phyloP scores from a whole-genome alignment of 1,284 basidiomycete genomes.

The Inonotus hispidus region DNA sequence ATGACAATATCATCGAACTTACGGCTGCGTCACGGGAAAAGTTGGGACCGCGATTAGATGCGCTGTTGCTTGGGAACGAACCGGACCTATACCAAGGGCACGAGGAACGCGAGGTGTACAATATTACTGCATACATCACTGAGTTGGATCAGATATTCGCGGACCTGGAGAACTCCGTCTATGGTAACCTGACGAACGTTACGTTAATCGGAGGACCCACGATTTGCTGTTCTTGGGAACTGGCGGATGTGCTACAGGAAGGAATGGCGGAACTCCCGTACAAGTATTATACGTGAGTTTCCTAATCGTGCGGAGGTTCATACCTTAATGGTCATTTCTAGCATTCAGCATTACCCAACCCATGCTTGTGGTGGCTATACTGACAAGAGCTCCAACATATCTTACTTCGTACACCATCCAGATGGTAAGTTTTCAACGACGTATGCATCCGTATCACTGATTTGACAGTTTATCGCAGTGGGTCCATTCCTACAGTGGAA shows the following conservation, averaged over 20 bases:
- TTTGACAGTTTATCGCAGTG: slow-evolving; percentile 15
- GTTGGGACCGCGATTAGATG: slow-evolving; percentile 39
- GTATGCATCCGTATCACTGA: not conserved
- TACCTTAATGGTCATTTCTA: slow-evolving; percentile 24
- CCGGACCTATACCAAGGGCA: slow-evolving; percentile 53
- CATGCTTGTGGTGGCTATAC: slow-evolving; percentile 21
- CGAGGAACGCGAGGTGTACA: slow-evolving; percentile 38
- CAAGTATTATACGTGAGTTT: slow-evolving; percentile 42
- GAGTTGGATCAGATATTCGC: slow-evolving; percentile 34
- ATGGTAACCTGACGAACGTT: slow-evolving; percentile 35
- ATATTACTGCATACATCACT: slow-evolving; percentile 36
- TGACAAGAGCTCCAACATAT: slow-evolving; percentile 21
- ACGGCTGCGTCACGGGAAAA: slow-evolving; percentile 28
- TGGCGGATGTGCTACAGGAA: slow-evolving; percentile 34
- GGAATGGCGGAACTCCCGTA: slow-evolving; percentile 32
- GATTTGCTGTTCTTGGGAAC: slow-evolving; percentile 44
- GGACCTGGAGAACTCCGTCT: slow-evolving; percentile 29
- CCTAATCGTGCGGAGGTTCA: not conserved
- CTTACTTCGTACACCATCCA: slow-evolving; percentile 29
- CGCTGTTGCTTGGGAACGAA: slow-evolving; percentile 49
- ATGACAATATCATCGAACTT: slow-evolving; percentile 26
- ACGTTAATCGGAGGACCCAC: slow-evolving; percentile 43
- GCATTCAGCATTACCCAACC: slow-evolving; percentile 21
- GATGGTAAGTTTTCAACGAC: slow-evolving; percentile 15
- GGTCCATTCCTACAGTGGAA: slow-evolving; percentile 40